phyloP scores from a whole-genome alignment of 371 early-diverging fungal genomes.

The Mycotypha africana region DNA sequence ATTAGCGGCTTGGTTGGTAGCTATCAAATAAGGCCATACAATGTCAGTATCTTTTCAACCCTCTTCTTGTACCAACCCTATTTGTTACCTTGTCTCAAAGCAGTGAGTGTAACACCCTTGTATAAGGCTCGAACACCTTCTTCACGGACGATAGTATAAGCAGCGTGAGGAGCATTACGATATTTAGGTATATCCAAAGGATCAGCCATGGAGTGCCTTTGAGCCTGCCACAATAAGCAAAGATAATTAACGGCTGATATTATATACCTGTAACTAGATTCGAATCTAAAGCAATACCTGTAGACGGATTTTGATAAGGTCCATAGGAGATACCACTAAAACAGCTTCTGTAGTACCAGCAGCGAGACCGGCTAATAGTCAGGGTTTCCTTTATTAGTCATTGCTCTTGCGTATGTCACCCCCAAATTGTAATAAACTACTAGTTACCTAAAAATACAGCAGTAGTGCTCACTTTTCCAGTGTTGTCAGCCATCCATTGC shows the following conservation, averaged over 20 bases:
- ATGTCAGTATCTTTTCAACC: neutral
- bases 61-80: too few species aligned
- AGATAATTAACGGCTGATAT: neutral
- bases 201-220: slow-evolving; percentile 93
- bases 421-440: neutral
- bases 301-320: slow-evolving; percentile 94
- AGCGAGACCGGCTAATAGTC: slow-evolving; percentile 77
- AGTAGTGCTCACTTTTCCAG: slow-evolving; percentile 65
- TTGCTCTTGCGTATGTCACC: neutral
- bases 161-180: slow-evolving; percentile 91
- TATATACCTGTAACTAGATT: neutral
- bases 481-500: slow-evolving; percentile 65
- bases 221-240: slow-evolving; percentile 47
- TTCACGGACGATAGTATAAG: slow-evolving; percentile 87
- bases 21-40: slow-evolving; percentile 40
- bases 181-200: slow-evolving; percentile 96
- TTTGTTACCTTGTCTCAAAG: slow-evolving; percentile 92
- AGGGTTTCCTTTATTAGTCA: neutral
- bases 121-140: slow-evolving; percentile 91
- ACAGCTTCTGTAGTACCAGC: slow-evolving; percentile 97
- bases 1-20: slow-evolving; percentile 98
- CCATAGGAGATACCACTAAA: slow-evolving; percentile 97
- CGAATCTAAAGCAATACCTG: slow-evolving; percentile 42
- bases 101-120: slow-evolving; percentile 93
- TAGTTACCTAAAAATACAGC: slow-evolving; percentile 80